Base-by-base conservation (phyloP, 164 flowering plant species). In the Akebia trifoliata region DNA sequence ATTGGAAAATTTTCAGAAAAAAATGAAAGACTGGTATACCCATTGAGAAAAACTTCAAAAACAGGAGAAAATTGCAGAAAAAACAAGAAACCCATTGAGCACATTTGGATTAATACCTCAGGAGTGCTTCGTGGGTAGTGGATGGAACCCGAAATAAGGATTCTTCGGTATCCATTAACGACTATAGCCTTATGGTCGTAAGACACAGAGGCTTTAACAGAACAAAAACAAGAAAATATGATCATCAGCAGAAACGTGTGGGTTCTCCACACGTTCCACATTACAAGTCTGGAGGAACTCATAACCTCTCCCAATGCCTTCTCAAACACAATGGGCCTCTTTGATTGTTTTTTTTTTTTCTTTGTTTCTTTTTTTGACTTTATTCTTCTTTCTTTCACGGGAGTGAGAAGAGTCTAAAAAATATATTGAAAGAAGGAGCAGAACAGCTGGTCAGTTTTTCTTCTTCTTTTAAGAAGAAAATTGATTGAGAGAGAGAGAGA, bases 51-150 rank as follows among this genome's bases (percentile, higher is more conserved):
- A 45, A 59, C 9, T 38, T n/a, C n/a, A n/a, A n/a, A n/a, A n/a
- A n/a, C n/a, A n/a, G n/a, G n/a, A n/a, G n/a, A n/a, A n/a, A n/a
- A n/a, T 53, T 35, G 21, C 15, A 35, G 2, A 37, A 61, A 52
- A 44, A 22, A 34, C 39, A 28, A 26, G 10, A 51, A 18, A 57
- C 51, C 57, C 56, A 64, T 24, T 60, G 72, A 65, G 60, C 58
- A 54, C 78, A 72, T 72, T 77, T 49, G 30, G 30, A 11, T 39
- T 14, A 56, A 24, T 76, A 87, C 96, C 91, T 87, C 86, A 68
- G 96, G 87, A 26, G 90, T 60, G 72, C 96, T 88, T 76, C 96
- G 75, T 17, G 96, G 96, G 59, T 88, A 88, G 71, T 88, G 96
- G 75, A 88, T 85, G 61, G 96, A 88, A 30, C 96, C 96, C 50